Evolutionary conservation across 441 rosid genomes (phyloP).

Genomic region (Populus hybrid): DNA sequence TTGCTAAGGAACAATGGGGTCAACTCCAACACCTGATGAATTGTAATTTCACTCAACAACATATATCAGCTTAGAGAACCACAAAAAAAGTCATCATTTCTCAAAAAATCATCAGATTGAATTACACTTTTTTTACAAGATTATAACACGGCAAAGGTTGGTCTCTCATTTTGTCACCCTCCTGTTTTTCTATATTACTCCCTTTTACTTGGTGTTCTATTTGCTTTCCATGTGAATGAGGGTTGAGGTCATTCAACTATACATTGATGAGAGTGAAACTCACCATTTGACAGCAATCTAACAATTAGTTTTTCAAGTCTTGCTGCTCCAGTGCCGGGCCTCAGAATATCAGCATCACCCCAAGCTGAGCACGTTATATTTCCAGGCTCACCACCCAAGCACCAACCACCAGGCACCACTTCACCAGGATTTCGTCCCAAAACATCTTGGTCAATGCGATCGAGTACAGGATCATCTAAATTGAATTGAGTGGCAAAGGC

Average conservation of each 20-base stretch:
- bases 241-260: conserved; percentile 36
- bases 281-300: conserved; percentile 46
- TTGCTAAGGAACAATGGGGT: not conserved
- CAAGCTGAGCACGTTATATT: conserved; percentile 61
- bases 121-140: conserved; percentile 8
- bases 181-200: not conserved
- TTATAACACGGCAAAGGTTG: not conserved
- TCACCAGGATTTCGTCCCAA: conserved; percentile 46
- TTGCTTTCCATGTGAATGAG: not conserved
- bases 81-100: not conserved
- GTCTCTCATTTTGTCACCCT: not conserved
- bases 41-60: conserved; percentile 17
- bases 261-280: conserved; percentile 61
- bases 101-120: not conserved
- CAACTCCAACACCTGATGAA: not conserved
- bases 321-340: conserved; percentile 76
- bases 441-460: conserved; percentile 68
- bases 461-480: conserved; percentile 55
- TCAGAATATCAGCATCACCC: conserved; percentile 82
- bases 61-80: not conserved
- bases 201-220: not conserved
- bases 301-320: conserved; percentile 71
- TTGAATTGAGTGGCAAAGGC: conserved; percentile 65
- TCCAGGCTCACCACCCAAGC: conserved; percentile 67
- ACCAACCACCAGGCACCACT: conserved; percentile 93